phyloP scores from a whole-genome alignment of 225 moss, liverwort and hornwort species.

The Bryoerythrophyllum caledonicum region DNA sequence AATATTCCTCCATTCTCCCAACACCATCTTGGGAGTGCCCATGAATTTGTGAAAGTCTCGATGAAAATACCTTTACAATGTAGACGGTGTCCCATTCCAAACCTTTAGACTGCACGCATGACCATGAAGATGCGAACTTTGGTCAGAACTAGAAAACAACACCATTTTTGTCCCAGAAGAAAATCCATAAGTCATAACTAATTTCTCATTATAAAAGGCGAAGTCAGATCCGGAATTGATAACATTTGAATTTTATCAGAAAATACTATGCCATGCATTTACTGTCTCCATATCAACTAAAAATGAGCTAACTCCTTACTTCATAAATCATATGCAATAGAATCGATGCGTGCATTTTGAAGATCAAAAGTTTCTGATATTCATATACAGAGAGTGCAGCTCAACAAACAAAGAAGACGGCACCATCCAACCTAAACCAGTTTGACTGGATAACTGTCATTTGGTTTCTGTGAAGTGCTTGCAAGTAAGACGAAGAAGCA shows the following conservation, averaged over 20 bases:
- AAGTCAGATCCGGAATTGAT: neutral
- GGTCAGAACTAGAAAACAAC: conserved; percentile 9
- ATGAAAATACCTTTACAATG: conserved; percentile 75
- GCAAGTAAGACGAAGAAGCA: conserved; percentile 26
- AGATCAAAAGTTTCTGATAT: neutral
- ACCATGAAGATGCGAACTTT: conserved; percentile 17
- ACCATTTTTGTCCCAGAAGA: conserved; percentile 4
- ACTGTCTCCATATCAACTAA: neutral
- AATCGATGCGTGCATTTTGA: neutral
- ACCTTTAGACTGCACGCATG: conserved; percentile 84
- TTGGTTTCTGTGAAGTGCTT: conserved; percentile 18
- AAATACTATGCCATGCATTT: neutral
- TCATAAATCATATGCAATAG: neutral
- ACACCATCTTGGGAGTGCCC: neutral
- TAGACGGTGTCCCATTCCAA: conserved; percentile 98
- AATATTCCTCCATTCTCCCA: conserved; percentile 6
- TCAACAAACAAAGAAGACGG: neutral
- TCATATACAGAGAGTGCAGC: neutral
- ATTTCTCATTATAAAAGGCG: neutral
- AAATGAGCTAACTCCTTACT: neutral
- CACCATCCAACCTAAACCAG: neutral
- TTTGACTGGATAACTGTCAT: neutral
- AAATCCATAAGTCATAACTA: neutral
- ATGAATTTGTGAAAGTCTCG: conserved; percentile 14
- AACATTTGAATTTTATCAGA: neutral